Base-by-base conservation (phyloP, 257 asterid species). In the Ilex asprella region DNA sequence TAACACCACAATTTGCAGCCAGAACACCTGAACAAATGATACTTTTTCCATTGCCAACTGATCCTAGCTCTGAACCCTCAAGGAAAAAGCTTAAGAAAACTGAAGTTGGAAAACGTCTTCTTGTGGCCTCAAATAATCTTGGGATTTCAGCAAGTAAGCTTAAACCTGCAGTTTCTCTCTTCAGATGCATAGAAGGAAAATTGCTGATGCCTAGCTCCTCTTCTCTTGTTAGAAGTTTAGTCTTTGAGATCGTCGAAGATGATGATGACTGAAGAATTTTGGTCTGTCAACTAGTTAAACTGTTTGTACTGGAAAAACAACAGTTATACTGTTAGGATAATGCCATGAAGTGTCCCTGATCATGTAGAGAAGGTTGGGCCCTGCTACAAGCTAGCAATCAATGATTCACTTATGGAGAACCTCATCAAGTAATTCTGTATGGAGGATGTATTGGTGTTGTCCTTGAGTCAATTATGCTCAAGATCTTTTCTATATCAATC, bases 71-170 rank as follows among this genome's bases (percentile, higher is more conserved):
- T 14, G 60, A 39, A 61, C 30, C 77, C n/a, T 82, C 64, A 2
- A 62, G 13, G 46, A 41, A 57, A 29, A 62, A 71, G 55, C 14
- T 43, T 53, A 64, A 44, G 59, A 66, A 66, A 59, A 70, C 82
- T 9, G 69, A 73, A 53, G 76, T 87, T 58, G 95, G 95, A 63
- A 76, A 50, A 50, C 83, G 82, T 15, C 65, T 82, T 31, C 16
- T 84, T 61, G 64, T 65, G 39, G 95, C 86, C 3, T 70, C 78
- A 1, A 61, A 61, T 41, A 68, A 54, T 70, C 80, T 84, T 31
- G 75, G 89, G 60, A 71, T 76, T 53, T 61, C 72, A 31, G 72
- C 64, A 10, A 61, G 70, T 61, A 65, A 62, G 58, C 64, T 61
- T 43, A 44, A 16, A 12, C 62, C 78, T 21, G 56, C 68, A n/a